Percentiles rank a stretch among this genome's conserved stretches.
phyloP scores from a whole-genome alignment of 2,329 filamentous ascomycete species.

The Nigrograna mackinnonii region DNA sequence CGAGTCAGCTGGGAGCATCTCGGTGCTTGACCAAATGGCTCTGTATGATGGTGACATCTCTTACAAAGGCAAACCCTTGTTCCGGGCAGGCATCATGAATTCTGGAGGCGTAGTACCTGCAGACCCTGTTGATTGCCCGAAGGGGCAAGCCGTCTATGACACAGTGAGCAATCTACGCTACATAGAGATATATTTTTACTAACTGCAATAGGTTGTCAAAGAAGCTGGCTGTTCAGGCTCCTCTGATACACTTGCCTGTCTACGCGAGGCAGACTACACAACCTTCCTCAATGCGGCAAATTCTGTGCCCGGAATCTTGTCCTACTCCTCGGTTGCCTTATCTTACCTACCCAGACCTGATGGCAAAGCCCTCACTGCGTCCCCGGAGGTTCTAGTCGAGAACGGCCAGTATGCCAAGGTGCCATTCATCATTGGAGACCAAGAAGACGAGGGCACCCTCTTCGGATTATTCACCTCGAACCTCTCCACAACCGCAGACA shows the following conservation, averaged over 20 bases:
- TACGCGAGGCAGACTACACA: slow-evolving; percentile 50
- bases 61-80: slow-evolving; percentile 75
- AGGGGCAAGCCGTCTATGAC: slow-evolving; percentile 62
- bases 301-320: slow-evolving; percentile 69
- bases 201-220: slow-evolving; percentile 50
- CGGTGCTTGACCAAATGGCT: slow-evolving; percentile 75
- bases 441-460: slow-evolving; percentile 80
- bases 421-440: slow-evolving; percentile 70
- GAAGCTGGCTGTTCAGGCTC: slow-evolving; percentile 49
- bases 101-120: slow-evolving; percentile 43
- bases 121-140: slow-evolving; percentile 63
- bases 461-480: slow-evolving; percentile 73
- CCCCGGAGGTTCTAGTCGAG: slow-evolving; percentile 62
- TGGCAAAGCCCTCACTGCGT: slow-evolving; percentile 62
- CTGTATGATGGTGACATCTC: slow-evolving; percentile 73
- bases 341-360: slow-evolving; percentile 78
- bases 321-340: slow-evolving; percentile 69
- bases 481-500: slow-evolving; percentile 61
- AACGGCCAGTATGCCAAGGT: slow-evolving; percentile 61
- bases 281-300: slow-evolving; percentile 65
- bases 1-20: slow-evolving; percentile 62
- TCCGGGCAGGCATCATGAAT: slow-evolving; percentile 77
- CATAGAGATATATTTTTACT: slow-evolving; percentile 51
- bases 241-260: slow-evolving; percentile 51
- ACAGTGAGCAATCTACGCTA: slow-evolving; percentile 42